phyloP scores from a whole-genome alignment of 768 basidiomycete genomes.

The Suillus alpinus region DNA sequence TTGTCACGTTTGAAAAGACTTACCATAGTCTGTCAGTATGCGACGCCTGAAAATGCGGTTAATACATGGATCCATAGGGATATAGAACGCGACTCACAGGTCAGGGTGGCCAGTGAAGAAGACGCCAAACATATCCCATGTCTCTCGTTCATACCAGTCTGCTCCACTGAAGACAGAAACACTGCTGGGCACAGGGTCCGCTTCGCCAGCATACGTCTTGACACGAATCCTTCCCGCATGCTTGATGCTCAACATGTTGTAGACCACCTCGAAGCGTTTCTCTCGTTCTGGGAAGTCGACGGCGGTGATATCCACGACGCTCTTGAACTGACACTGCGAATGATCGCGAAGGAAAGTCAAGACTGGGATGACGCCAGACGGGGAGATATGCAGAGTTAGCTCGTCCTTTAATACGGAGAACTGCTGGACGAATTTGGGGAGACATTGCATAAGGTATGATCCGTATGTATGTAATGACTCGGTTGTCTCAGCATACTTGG shows the following conservation, averaged over 20 bases:
- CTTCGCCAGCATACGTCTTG: slow-evolving; percentile 96
- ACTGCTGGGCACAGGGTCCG: slow-evolving; percentile 84
- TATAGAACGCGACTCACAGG: slow-evolving; percentile 54
- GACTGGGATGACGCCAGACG: slow-evolving; percentile 78
- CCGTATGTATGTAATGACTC: slow-evolving; percentile 87
- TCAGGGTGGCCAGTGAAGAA: slow-evolving; percentile 97
- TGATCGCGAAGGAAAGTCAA: slow-evolving; percentile 94
- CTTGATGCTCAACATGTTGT: slow-evolving; percentile 82
- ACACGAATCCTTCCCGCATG: slow-evolving; percentile 87
- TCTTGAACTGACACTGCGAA: slow-evolving; percentile 91
- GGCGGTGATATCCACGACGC: slow-evolving; percentile 89
- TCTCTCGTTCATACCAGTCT: slow-evolving; percentile 98
- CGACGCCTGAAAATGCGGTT: slow-evolving; percentile 60
- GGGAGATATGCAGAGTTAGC: slow-evolving; percentile 83
- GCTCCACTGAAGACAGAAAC: slow-evolving; percentile 82
- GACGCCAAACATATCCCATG: slow-evolving; percentile 97
- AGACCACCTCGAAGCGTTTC: slow-evolving; percentile 95
- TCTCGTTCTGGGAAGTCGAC: slow-evolving; percentile 93
- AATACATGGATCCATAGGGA: background rate
- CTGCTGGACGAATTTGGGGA: slow-evolving; percentile 97
- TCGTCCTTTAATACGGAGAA: slow-evolving; percentile 98
- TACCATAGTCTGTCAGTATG: slow-evolving; percentile 97
- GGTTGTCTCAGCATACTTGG: slow-evolving; percentile 68
- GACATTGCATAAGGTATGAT: slow-evolving; percentile 87
- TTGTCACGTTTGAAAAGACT: slow-evolving; percentile 6